These are phyloP conservation scores for Crithidia brevicula DNA, from an alignment of 208 protist genomes.

Conservation along the genomic window DNA sequence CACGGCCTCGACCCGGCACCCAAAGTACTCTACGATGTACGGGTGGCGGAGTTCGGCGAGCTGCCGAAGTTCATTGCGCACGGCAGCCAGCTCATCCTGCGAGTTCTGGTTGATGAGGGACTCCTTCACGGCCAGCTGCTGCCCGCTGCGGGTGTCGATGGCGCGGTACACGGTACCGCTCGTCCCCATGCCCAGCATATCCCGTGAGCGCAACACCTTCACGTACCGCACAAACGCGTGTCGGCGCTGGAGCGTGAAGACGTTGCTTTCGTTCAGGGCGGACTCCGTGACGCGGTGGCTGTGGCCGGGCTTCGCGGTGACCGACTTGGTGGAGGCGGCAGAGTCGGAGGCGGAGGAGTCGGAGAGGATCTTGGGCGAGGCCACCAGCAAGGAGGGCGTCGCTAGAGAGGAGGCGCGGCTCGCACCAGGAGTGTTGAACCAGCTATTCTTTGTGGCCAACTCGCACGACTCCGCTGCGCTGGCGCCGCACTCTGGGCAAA, in stretches of 20 bases:
- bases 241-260: conserved; percentile 15
- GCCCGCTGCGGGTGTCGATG: conserved; percentile 31
- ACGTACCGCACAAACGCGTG: conserved; percentile 20
- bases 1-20: conserved; percentile 30
- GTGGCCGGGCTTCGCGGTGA: background rate
- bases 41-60: conserved; percentile 35
- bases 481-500: conserved; percentile 33
- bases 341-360: background rate
- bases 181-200: conserved; percentile 31
- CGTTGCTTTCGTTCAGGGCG: background rate
- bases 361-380: background rate
- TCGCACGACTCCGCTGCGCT: background rate
- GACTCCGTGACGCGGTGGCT: background rate
- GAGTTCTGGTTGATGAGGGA: conserved; percentile 31
- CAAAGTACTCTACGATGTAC: conserved; percentile 47
- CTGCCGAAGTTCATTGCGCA: conserved; percentile 42
- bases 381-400: background rate
- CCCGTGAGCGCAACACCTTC: conserved; percentile 15
- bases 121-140: conserved; percentile 48
- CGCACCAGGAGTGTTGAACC: background rate
- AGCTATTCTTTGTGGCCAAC: background rate
- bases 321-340: background rate
- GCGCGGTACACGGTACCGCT: conserved; percentile 38
- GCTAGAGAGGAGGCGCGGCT: background rate
- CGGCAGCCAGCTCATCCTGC: conserved; percentile 20